These are phyloP conservation scores for Colletotrichum tropicicola DNA, from an alignment of 2,329 filamentous ascomycete genomes.

Conservation along the genomic window DNA sequence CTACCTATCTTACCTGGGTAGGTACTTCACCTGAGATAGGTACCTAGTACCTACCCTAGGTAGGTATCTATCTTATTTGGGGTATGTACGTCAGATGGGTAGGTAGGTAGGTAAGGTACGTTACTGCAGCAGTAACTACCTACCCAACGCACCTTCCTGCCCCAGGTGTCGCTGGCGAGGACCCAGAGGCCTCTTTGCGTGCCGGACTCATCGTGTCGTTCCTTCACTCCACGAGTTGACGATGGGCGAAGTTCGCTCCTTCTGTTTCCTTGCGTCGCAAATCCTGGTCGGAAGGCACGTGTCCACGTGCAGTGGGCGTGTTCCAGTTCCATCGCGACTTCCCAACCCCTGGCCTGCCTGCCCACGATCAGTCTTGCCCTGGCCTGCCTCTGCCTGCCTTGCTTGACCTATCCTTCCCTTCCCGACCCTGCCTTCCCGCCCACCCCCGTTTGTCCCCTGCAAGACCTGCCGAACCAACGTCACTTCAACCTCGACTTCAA, in stretches of 20 bases:
- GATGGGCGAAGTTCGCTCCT: not conserved
- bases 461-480: constrained; percentile 4
- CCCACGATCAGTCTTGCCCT: constrained; percentile 13
- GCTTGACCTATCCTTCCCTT: constrained; percentile 1
- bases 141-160: no score
- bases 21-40: no score
- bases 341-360: constrained; percentile 1
- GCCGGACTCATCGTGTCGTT: no score
- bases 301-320: constrained; percentile 12
- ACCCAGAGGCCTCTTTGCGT: no score
- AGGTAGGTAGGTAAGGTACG: not conserved
- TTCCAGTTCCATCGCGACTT: constrained; percentile 21
- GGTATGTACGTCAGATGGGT: no score
- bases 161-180: no score
- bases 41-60: no score
- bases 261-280: not conserved
- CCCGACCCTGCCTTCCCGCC: constrained; percentile 20
- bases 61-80: no score
- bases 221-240: no score
- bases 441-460: constrained; percentile 24
- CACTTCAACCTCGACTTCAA: constrained; percentile 1
- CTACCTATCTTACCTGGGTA: no score
- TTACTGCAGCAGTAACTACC: no score
- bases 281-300: constrained; percentile 8
- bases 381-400: not conserved